Conservation (phyloP, 148 eudicot species). For the Heliamphora exappendiculata region DNA sequence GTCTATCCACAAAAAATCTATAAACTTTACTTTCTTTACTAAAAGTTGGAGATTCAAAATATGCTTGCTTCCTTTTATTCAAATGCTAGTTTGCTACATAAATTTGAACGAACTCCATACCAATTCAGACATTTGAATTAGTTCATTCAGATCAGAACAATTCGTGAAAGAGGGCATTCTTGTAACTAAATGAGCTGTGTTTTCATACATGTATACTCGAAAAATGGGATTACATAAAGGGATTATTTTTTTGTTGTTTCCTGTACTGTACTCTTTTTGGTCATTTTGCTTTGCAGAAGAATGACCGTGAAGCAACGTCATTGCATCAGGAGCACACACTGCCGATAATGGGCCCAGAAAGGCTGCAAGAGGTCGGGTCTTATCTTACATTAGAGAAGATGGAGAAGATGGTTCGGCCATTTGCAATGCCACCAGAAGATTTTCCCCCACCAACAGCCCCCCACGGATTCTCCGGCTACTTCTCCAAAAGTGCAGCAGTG, state of each 20-base stretch:
- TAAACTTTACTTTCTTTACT: background rate
- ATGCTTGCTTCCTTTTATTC: background rate
- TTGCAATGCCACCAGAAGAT: conserved; percentile 99
- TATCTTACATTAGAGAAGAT: conserved; percentile 70
- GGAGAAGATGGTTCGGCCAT: conserved; percentile 78
- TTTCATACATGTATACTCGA: background rate
- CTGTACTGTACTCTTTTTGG: background rate
- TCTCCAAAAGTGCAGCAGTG: conserved; percentile 85
- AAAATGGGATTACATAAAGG: background rate
- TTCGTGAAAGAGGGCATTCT: too few relatives aligned
- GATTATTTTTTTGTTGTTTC: conserved; percentile 4
- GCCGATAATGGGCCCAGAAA: conserved; percentile 96
- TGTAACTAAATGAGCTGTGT: too few relatives aligned
- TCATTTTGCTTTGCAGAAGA: conserved; percentile 35
- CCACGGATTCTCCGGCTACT: conserved; percentile 82
- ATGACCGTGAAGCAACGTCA: conserved; percentile 61
- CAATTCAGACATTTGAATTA: background rate
- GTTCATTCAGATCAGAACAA: background rate
- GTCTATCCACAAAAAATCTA: too few relatives aligned
- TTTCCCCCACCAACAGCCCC: conserved; percentile 81
- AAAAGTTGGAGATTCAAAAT: background rate
- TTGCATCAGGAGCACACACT: conserved; percentile 91
- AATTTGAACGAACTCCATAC: too few relatives aligned
- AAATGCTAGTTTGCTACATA: too few relatives aligned
- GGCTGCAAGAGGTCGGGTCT: conserved; percentile 83